These are phyloP conservation scores for Dicorynia guianensis DNA, from an alignment of 306 rosid species.

Conservation along the genomic window DNA sequence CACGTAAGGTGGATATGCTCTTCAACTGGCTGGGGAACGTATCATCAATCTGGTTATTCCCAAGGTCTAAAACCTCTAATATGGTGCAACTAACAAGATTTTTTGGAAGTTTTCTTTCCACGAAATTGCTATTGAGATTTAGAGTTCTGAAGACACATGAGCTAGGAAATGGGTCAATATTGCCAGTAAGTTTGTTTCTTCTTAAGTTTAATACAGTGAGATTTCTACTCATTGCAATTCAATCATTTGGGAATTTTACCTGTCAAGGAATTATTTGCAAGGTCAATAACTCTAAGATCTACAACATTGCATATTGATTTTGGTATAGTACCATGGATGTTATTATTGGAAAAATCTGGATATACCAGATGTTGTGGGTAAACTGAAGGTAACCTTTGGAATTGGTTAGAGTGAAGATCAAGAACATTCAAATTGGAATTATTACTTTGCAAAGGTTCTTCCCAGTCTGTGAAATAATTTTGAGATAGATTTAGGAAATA, in stretches of 20 bases:
- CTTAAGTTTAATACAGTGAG: background rate
- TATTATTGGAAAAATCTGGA: slow-evolving; percentile 6
- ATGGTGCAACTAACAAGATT: background rate
- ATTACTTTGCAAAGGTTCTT: background rate
- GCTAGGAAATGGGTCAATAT: background rate
- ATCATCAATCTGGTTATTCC: background rate
- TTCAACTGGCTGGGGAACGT: slow-evolving; percentile 10
- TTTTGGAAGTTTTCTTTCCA: background rate
- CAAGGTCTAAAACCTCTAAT: slow-evolving; percentile 5
- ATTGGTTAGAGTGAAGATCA: slow-evolving; percentile 10
- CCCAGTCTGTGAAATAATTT: background rate
- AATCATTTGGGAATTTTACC: slow-evolving; percentile 13
- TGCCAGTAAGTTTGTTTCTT: background rate
- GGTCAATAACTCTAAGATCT: background rate
- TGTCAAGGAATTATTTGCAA: background rate
- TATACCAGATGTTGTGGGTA: background rate
- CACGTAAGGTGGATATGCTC: slow-evolving; percentile 1
- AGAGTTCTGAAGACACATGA: slow-evolving; percentile 3
- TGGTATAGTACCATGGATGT: background rate
- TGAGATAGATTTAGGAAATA: background rate
- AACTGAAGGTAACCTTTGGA: background rate
- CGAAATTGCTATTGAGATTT: background rate
- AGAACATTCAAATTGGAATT: background rate
- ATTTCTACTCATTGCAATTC: background rate
- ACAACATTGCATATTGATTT: slow-evolving; percentile 8